These are phyloP conservation scores for Boletus rubescentipes DNA, from an alignment of 768 basidiomycete species.

Conservation along the genomic window DNA sequence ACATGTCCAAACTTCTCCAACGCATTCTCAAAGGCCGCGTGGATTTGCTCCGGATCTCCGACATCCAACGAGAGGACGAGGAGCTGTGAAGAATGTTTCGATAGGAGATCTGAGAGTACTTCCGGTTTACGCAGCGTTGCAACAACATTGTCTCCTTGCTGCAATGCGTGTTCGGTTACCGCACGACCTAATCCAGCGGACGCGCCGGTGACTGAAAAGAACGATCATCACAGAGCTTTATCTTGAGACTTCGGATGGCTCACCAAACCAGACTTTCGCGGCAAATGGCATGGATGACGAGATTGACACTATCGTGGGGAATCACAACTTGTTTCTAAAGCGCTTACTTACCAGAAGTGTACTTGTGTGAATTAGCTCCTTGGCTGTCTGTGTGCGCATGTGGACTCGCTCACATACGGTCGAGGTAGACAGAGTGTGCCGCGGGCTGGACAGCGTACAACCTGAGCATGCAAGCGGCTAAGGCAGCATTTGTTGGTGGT, in stretches of 20 bases:
- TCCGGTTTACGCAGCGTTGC: constrained; percentile 40
- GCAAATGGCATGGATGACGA: neutral
- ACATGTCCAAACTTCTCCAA: constrained; percentile 39
- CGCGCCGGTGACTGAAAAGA: constrained; percentile 39
- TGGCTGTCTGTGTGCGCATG: too few species aligned
- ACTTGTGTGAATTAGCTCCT: too few species aligned
- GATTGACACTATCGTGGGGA: too few species aligned
- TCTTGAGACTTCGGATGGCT: neutral
- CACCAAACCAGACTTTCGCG: constrained; percentile 27
- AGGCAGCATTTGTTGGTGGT: too few species aligned
- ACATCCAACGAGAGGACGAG: constrained; percentile 43
- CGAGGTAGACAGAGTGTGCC: too few species aligned
- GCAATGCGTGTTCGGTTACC: constrained; percentile 35
- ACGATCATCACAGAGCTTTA: neutral
- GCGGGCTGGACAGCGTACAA: too few species aligned
- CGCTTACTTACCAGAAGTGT: too few species aligned
- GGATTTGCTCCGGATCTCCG: constrained; percentile 30
- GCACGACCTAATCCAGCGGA: constrained; percentile 40
- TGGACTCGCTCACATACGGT: too few species aligned
- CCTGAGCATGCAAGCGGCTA: too few species aligned
- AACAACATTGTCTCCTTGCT: constrained; percentile 39
- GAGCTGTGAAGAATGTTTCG: constrained; percentile 32
- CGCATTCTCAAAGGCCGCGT: constrained; percentile 34
- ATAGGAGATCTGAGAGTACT: constrained; percentile 29
- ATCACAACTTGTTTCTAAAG: too few species aligned